These are phyloP conservation scores for Posidonia australis DNA, from an alignment of 106 monocot species.

Conservation along the genomic window DNA sequence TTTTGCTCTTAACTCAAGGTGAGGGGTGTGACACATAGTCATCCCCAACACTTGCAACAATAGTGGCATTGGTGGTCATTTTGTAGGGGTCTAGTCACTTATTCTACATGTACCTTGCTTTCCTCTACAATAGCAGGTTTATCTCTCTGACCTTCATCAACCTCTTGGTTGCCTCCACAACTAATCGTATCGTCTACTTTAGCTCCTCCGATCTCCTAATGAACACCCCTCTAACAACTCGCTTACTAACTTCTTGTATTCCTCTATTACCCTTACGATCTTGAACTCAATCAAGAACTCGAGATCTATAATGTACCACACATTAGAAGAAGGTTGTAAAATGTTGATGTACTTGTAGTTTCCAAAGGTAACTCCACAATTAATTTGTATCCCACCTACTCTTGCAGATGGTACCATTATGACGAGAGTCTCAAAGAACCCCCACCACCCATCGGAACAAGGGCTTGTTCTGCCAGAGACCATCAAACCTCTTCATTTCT, in stretches of 20 bases:
- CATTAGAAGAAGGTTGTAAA: neutral
- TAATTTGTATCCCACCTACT: slow-evolving; percentile 33
- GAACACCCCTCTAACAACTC: slow-evolving; percentile 35
- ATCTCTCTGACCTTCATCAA: too few relatives aligned
- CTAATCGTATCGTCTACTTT: slow-evolving; percentile 9
- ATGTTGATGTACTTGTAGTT: slow-evolving; percentile 67
- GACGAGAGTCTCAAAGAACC: neutral
- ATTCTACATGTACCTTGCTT: too few relatives aligned
- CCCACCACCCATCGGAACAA: neutral
- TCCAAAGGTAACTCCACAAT: slow-evolving; percentile 32
- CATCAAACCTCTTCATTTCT: neutral
- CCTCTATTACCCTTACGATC: slow-evolving; percentile 49
- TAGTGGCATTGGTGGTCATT: too few relatives aligned
- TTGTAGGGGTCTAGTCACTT: too few relatives aligned
- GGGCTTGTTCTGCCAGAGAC: neutral
- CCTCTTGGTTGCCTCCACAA: too few relatives aligned
- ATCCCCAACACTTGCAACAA: too few relatives aligned
- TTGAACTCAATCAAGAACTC: slow-evolving; percentile 42
- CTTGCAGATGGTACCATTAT: slow-evolving; percentile 32
- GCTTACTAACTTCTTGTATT: slow-evolving; percentile 25
- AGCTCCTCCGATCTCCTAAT: slow-evolving; percentile 43
- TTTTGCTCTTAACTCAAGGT: too few relatives aligned
- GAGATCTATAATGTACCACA: slow-evolving; percentile 54
- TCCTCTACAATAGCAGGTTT: too few relatives aligned
- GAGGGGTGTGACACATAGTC: too few relatives aligned